Evolutionary conservation across 176 grass and related monocot genomes (phyloP).

Genomic region (Lolium multiflorum): DNA sequence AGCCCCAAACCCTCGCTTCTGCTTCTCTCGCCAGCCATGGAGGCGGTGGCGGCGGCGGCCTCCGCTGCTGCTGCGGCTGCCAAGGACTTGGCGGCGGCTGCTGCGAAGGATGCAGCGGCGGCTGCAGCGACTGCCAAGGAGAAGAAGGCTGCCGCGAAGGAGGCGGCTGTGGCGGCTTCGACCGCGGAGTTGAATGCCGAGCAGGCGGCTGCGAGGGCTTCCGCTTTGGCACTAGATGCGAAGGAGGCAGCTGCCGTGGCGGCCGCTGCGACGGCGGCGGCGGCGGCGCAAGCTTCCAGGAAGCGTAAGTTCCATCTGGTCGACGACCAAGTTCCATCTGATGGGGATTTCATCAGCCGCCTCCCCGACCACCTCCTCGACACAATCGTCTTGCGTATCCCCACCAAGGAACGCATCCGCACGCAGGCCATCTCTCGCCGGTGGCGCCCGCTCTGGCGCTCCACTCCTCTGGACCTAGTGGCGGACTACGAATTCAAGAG

Average conservation of each 20-base stretch:
- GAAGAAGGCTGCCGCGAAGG: background rate
- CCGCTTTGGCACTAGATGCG: background rate
- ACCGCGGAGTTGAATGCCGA: background rate
- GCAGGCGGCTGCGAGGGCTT: background rate
- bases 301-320: background rate
- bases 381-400: background rate
- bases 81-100: background rate
- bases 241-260: background rate
- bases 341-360: background rate
- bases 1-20: background rate
- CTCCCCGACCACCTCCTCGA: background rate
- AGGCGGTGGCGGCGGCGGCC: background rate
- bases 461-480: background rate
- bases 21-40: background rate
- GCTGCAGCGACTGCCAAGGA: no score
- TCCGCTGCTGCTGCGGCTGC: no score
- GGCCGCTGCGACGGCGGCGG: background rate
- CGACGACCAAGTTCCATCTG: background rate
- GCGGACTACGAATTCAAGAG: background rate
- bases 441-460: slow-evolving; percentile 9
- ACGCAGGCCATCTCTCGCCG: background rate
- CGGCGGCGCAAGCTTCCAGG: background rate
- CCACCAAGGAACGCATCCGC: background rate
- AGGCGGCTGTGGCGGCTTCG: background rate
- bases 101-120: background rate